Conservation (phyloP, 1,139 yeast genomes). For the Taphrina populina region DNA sequence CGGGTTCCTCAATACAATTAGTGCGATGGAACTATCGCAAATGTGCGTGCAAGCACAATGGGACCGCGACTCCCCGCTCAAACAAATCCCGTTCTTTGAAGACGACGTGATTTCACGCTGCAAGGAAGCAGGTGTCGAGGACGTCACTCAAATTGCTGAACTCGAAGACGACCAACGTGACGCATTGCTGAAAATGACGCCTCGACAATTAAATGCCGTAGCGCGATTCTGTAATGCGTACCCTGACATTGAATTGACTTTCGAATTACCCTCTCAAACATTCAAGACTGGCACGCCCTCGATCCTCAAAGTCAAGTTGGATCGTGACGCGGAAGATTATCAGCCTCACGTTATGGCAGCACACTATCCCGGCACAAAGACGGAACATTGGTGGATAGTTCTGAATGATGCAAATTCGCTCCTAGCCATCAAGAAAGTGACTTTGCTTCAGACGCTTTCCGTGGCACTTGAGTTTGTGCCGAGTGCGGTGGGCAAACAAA, state of each 20-base stretch:
- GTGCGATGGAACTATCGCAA: slow-evolving; percentile 84
- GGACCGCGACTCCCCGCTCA: slow-evolving; percentile 75
- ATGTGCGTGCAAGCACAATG: slow-evolving; percentile 86
- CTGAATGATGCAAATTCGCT: slow-evolving; percentile 72
- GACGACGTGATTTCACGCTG: slow-evolving; percentile 61
- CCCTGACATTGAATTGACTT: slow-evolving; percentile 78
- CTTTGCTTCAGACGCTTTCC: slow-evolving; percentile 48
- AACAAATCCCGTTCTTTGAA: slow-evolving; percentile 73
- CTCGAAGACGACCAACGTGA: slow-evolving; percentile 74
- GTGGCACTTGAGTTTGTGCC: slow-evolving; percentile 59
- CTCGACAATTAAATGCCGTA: slow-evolving; percentile 56
- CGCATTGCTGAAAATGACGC: slow-evolving; percentile 57
- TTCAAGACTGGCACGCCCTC: slow-evolving; percentile 52
- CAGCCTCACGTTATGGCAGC: slow-evolving; percentile 47
- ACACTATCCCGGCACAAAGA: slow-evolving; percentile 57
- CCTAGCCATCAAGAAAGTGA: slow-evolving; percentile 70
- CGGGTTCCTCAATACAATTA: slow-evolving; percentile 73
- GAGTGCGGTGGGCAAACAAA: slow-evolving; percentile 61
- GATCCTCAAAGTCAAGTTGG: slow-evolving; percentile 55
- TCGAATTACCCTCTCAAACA: slow-evolving; percentile 49
- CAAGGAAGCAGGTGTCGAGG: slow-evolving; percentile 54
- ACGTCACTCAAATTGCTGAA: slow-evolving; percentile 81
- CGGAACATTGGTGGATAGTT: slow-evolving; percentile 78
- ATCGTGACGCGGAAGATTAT: slow-evolving; percentile 48
- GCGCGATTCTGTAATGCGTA: slow-evolving; percentile 87